phyloP scores from a whole-genome alignment of 139 green algal species.

The Pleodorina starrii region DNA sequence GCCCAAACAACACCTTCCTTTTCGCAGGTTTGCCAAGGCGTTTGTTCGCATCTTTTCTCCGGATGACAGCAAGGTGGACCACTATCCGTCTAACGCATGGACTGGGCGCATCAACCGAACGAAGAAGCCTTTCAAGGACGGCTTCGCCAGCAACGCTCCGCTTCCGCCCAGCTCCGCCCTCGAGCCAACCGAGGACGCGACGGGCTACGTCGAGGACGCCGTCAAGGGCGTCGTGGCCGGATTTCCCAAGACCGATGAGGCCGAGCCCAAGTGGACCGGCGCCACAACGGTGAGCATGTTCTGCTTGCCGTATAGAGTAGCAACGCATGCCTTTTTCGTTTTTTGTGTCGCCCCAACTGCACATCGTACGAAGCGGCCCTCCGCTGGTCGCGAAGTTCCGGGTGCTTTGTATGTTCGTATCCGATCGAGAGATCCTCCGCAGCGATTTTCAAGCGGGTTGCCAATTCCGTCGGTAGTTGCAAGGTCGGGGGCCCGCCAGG shows the following conservation, averaged over 20 bases:
- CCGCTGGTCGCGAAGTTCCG: too few relatives aligned
- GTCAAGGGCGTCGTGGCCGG: slow-evolving; percentile 30
- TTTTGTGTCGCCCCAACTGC: too few relatives aligned
- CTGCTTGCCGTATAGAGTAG: too few relatives aligned
- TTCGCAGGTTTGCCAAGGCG: neutral
- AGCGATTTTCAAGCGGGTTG: too few relatives aligned
- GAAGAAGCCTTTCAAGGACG: slow-evolving; percentile 23
- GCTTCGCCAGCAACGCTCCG: slow-evolving; percentile 10
- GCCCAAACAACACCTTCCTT: too few relatives aligned
- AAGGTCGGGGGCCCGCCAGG: too few relatives aligned
- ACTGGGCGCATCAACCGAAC: slow-evolving; percentile 25
- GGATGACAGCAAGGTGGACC: slow-evolving; percentile 26
- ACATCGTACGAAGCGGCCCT: too few relatives aligned
- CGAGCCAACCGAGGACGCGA: slow-evolving; percentile 20
- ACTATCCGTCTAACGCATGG: slow-evolving; percentile 14
- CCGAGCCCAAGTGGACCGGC: slow-evolving; percentile 31
- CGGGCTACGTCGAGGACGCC: slow-evolving; percentile 34
- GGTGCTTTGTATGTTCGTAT: too few relatives aligned
- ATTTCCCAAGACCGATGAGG: neutral
- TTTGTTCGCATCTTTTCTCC: slow-evolving; percentile 42
- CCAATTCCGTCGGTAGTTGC: too few relatives aligned
- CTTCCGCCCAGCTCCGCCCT: slow-evolving; percentile 21
- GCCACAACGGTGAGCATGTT: slow-evolving; percentile 32
- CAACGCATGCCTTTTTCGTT: too few relatives aligned
- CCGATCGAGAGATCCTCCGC: too few relatives aligned